Percentiles rank a stretch among this genome's conserved stretches.
Evolutionary conservation across 2,329 filamentous ascomycete species (phyloP).

Genomic region (Stromatinia cepivora): DNA sequence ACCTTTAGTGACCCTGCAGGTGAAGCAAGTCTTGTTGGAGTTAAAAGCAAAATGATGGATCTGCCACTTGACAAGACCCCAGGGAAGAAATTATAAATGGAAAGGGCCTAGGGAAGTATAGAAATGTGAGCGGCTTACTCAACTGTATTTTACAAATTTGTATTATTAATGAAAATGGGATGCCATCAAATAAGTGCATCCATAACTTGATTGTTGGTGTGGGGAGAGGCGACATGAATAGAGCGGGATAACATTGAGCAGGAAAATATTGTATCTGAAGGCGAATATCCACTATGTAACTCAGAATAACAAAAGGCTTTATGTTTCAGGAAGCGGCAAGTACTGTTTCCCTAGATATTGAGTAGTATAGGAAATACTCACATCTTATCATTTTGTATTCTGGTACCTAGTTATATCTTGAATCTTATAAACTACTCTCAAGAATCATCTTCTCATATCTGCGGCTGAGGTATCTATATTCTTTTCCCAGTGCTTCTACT

Average conservation of each 20-base stretch:
- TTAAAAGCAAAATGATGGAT: constrained; percentile 45
- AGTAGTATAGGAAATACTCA: not conserved
- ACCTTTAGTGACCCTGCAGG: constrained; percentile 50
- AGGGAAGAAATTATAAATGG: constrained; percentile 38
- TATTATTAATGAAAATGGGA: constrained; percentile 10
- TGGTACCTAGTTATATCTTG: not conserved
- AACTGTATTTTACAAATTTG: not conserved
- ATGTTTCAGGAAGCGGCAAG: not conserved
- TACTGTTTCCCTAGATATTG: not conserved
- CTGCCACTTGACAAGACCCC: constrained; percentile 37
- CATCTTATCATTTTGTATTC: not conserved
- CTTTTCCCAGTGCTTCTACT: no score
- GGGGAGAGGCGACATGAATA: not conserved
- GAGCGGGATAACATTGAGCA: not conserved
- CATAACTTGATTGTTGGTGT: not conserved
- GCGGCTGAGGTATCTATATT: no score
- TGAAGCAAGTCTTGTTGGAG: constrained; percentile 42
- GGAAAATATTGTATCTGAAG: not conserved
- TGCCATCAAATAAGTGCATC: not conserved
- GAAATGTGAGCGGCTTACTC: not conserved
- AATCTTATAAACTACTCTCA: no score
- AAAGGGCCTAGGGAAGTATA: constrained; percentile 19
- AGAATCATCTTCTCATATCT: no score
- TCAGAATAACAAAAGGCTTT: not conserved
- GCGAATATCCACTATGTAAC: not conserved